Evolutionary conservation across 208 protist genomes (phyloP).

Genomic region (Trichomonas vaginalis): DNA sequence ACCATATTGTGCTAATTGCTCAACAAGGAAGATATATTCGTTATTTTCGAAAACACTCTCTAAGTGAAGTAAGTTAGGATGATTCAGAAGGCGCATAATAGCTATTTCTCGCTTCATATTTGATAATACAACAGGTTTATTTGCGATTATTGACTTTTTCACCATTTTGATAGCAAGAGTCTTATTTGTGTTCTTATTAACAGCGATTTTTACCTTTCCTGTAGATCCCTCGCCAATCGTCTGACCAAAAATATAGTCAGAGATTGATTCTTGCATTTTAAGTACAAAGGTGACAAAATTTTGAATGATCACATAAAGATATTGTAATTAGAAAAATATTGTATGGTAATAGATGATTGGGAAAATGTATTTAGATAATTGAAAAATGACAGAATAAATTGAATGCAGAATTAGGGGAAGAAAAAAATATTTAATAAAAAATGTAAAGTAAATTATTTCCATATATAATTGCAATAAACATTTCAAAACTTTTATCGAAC

Average conservation of each 20-base stretch:
- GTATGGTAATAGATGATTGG: too few relatives aligned
- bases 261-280: neutral
- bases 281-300: neutral
- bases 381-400: too few relatives aligned
- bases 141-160: neutral
- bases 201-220: neutral
- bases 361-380: too few relatives aligned
- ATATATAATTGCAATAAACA: neutral
- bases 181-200: neutral
- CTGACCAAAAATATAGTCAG: neutral
- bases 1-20: conserved; percentile 90
- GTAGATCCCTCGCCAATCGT: neutral
- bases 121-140: neutral
- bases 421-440: too few relatives aligned
- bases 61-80: neutral
- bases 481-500: neutral
- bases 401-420: too few relatives aligned
- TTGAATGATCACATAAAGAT: too few relatives aligned
- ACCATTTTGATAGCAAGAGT: neutral
- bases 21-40: conserved; percentile 93
- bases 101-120: neutral
- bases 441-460: neutral
- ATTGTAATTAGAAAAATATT: too few relatives aligned
- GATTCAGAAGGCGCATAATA: neutral
- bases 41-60: conserved; percentile 72